Evolutionary conservation across 2,329 filamentous ascomycete genomes (phyloP).

Genomic region (Botrytis squamosa): DNA sequence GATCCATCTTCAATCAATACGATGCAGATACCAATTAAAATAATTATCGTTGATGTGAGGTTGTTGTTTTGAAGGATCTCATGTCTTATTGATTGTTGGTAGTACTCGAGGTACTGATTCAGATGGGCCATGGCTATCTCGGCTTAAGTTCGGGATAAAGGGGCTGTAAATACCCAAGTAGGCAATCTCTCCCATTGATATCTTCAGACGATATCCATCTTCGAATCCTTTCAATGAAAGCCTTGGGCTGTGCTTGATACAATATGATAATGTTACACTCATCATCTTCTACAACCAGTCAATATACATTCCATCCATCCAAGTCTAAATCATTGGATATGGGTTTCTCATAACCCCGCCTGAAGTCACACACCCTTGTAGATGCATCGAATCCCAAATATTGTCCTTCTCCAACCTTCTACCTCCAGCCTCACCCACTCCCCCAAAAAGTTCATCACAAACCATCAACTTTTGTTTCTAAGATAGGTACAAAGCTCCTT

Average conservation of each 20-base stretch:
- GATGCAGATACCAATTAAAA: neutral
- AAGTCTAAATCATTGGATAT: neutral
- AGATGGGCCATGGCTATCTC: neutral
- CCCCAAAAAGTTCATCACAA: neutral
- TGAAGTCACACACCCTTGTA: neutral
- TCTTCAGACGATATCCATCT: neutral
- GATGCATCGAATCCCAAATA: neutral
- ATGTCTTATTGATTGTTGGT: neutral
- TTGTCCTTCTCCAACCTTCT: neutral
- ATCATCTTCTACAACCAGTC: neutral
- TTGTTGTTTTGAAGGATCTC: neutral
- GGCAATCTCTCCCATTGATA: neutral
- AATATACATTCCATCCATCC: neutral
- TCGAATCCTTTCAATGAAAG: neutral
- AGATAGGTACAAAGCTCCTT: neutral
- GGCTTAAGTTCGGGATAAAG: constrained; percentile 2
- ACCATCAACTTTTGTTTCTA: neutral
- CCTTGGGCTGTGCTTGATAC: neutral
- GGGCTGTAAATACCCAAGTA: neutral
- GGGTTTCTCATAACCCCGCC: neutral
- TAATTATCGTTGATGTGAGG: neutral
- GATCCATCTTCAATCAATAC: neutral
- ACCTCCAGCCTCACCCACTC: neutral
- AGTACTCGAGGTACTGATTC: neutral
- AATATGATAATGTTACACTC: neutral